Base-by-base conservation (phyloP, 768 basidiomycete species). In the Tubosaeta sp. region DNA sequence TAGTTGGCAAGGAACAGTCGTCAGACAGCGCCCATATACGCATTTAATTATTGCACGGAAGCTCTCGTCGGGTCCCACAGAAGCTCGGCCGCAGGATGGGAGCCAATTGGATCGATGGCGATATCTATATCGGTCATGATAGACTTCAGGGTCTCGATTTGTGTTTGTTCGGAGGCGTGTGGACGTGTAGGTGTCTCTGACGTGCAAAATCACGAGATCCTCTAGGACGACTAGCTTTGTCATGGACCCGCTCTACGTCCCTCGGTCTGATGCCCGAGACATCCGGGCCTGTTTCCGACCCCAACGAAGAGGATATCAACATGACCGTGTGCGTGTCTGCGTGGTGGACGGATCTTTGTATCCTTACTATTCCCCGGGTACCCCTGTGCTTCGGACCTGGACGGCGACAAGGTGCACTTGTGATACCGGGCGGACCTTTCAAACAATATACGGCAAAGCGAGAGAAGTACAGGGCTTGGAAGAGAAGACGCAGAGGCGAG, bases 61-160 rank as follows among this genome's bases (percentile, higher is more conserved):
- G 18, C 9, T 36, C 36, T 36, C 36, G 18, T 36, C 36, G 19
- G 16, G 35, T 36, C 31, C 31, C 31, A 32, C 31, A 11, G 12
- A 32, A 11, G 46, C 49, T n/a, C 51, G 29, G 55, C 59, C 55
- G 59, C 55, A 50, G 59, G 24, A 13, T 44, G 48, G 32, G 35
- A 36, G 18, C 56, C 44, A 55, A 56, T 18, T 44, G 13, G 31
- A 58, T 46, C 38, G 27, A 48, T 52, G 12, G 31, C 43, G 39
- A 60, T 54, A 36, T 36, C 36, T 10, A 36, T 36, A 36, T 19
- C 11, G 9, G 36, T 36, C 9, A 7, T n/a, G 34, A 35, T 35
- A 45, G 52, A 52, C 59, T 51, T 42, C 53, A 36, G 53, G 59
- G 56, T 47, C 60, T 13, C 46, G 24, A 44, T 16, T 35, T 35